Conservation (phyloP, 2,329 filamentous ascomycete genomes). For the Fusarium luffae region DNA sequence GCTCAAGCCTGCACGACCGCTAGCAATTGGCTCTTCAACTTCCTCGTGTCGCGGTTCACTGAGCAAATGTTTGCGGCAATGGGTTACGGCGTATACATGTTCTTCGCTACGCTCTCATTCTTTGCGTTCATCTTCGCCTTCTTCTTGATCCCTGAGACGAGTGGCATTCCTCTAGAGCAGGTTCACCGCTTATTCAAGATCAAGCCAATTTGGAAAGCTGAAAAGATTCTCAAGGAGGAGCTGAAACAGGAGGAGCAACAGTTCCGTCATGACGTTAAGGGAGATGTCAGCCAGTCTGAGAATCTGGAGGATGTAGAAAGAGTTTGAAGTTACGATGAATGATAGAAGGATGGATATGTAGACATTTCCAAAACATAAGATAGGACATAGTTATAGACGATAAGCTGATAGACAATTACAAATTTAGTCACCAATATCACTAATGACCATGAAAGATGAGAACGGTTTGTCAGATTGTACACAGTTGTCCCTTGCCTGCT, state of each 20-base stretch:
- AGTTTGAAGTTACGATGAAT: background rate
- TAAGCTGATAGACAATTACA: background rate
- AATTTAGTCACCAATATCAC: background rate
- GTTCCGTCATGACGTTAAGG: constrained; percentile 40
- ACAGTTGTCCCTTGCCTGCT: no score
- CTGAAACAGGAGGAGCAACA: constrained; percentile 35
- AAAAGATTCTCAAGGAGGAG: constrained; percentile 36
- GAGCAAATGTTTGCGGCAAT: constrained; percentile 55
- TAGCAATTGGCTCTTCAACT: constrained; percentile 68
- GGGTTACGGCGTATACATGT: constrained; percentile 65
- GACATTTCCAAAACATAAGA: background rate
- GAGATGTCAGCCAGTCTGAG: constrained; percentile 14
- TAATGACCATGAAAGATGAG: background rate
- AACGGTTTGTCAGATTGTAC: background rate
- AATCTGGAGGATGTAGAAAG: constrained; percentile 1
- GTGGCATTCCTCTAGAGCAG: constrained; percentile 62
- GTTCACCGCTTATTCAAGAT: constrained; percentile 61
- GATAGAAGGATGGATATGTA: background rate
- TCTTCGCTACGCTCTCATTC: constrained; percentile 64
- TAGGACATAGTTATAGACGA: background rate
- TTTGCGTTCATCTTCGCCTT: constrained; percentile 60
- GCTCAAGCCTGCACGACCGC: constrained; percentile 69
- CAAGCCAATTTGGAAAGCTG: constrained; percentile 43
- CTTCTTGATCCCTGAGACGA: constrained; percentile 65
- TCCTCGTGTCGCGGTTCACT: constrained; percentile 59